Base-by-base conservation (phyloP, 2,329 filamentous ascomycete species). In the Diplodia seriata region DNA sequence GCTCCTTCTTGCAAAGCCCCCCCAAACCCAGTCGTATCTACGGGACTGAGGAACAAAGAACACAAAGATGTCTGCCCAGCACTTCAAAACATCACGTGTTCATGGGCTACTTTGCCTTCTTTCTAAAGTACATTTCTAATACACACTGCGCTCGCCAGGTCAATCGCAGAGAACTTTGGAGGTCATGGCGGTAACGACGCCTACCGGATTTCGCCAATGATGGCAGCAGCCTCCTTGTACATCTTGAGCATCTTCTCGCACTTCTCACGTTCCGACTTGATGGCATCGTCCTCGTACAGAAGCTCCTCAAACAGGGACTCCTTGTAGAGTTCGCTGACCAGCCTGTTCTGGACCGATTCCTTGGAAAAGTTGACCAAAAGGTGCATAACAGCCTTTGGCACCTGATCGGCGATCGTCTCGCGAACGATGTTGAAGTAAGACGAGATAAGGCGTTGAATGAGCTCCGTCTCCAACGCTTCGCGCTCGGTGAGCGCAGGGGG, bases 391-490 rank as follows among this genome's bases (percentile, higher is more conserved):
- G 95, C 95, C 83, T 99, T 99, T 72, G 95, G 95, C 12, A 99
- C 95, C 81, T 98, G 94, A 78, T 99, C 95, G 54, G 94, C 94
- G 74, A 97, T 97, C n/a, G 93, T 94, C 81, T 99, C 95, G 70
- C 95, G 92, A 56, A 99, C 95, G 75, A 99, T 99, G 79, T 97
- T 97, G 85, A 99, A 99, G 84, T 99, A 99, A 1, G 94, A 97
- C 38, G 92, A 97, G 78, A 99, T 99, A 68, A 99, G 87, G 56
- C 94, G 92, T 56, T 94, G 91, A 78, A 99, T 99, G 50, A 99
- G 89, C 81, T 99, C 95, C 11, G 95, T 98, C 82, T 99, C 95
- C 84, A 99, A 91, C 54, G 93, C 91, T 82, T 99, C 95, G 64
- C 95, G 92, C 73, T 99, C 95, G 0, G 94, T 97, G 74, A 99